Percentiles rank a stretch among this genome's conserved stretches.
Evolutionary conservation across 2,329 filamentous ascomycete species (phyloP).

Genomic region (Apiospora pterosperma): DNA sequence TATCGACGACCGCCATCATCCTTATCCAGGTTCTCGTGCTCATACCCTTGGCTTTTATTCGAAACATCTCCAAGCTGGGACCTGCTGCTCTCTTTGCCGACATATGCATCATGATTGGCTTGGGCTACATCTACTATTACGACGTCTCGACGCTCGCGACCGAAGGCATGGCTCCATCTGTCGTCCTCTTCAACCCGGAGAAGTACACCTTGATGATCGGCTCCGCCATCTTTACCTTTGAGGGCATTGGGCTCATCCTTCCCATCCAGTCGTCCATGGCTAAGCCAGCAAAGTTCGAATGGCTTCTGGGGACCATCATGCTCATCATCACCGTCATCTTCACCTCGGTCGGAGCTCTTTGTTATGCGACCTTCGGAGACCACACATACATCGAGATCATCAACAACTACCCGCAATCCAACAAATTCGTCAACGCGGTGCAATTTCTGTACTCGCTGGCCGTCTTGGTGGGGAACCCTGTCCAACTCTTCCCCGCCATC

Average conservation of each 20-base stretch:
- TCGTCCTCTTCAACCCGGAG: slow-evolving; percentile 67
- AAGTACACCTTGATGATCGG: slow-evolving; percentile 70
- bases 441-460: slow-evolving; percentile 73
- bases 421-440: slow-evolving; percentile 70
- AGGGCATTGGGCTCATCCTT: slow-evolving; percentile 73
- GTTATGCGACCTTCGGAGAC: slow-evolving; percentile 70
- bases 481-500: slow-evolving; percentile 71
- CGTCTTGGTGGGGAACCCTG: slow-evolving; percentile 69
- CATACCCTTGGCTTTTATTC: slow-evolving; percentile 65
- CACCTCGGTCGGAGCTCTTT: slow-evolving; percentile 68
- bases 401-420: slow-evolving; percentile 70
- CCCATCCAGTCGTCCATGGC: slow-evolving; percentile 76
- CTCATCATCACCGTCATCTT: slow-evolving; percentile 70
- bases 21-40: slow-evolving; percentile 62
- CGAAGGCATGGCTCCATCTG: slow-evolving; percentile 55
- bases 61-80: slow-evolving; percentile 73
- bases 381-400: slow-evolving; percentile 71
- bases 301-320: slow-evolving; percentile 67
- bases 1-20: slow-evolving; percentile 60
- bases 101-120: slow-evolving; percentile 66
- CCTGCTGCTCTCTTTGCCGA: slow-evolving; percentile 67
- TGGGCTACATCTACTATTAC: slow-evolving; percentile 72
- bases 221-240: slow-evolving; percentile 74
- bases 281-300: slow-evolving; percentile 63
- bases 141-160: slow-evolving; percentile 56